A percentile compares a stretch with the other conserved stretches of the same genome.
phyloP scores from a whole-genome alignment of 331 rosid species.

The Saraca asoca region DNA sequence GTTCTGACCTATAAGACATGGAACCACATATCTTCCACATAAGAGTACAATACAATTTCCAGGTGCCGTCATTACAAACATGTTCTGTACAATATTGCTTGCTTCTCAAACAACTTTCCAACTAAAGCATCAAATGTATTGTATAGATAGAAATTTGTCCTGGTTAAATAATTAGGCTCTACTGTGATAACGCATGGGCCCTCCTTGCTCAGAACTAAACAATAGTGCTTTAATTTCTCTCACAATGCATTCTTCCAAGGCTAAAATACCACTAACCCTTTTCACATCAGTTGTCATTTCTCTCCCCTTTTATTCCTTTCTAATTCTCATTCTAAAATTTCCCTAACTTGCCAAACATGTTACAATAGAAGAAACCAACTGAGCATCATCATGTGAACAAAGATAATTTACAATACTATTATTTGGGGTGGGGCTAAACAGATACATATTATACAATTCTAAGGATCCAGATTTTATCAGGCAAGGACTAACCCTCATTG shows the following conservation, averaged over 20 bases:
- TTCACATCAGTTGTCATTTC: slow-evolving; percentile 1
- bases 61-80: not conserved
- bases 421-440: not conserved
- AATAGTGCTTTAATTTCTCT: slow-evolving; percentile 8
- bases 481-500: slow-evolving; percentile 84
- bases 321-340: slow-evolving; percentile 13
- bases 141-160: not conserved
- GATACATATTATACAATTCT: slow-evolving; percentile 1
- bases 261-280: slow-evolving; percentile 14
- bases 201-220: slow-evolving; percentile 12
- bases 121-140: not conserved
- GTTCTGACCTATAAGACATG: too few species aligned
- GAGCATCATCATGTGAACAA: slow-evolving; percentile 20
- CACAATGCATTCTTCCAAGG: slow-evolving; percentile 15
- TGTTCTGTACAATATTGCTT: not conserved
- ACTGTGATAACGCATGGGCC: too few species aligned
- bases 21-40: too few species aligned
- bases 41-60: not conserved
- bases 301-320: slow-evolving; percentile 18
- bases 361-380: slow-evolving; percentile 14
- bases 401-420: slow-evolving; percentile 28
- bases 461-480: slow-evolving; percentile 15
- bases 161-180: not conserved
- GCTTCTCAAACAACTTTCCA: not conserved
- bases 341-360: slow-evolving; percentile 17